Base-by-base conservation (phyloP, 2,329 filamentous ascomycete genomes). In the Diplodia sapinea region DNA sequence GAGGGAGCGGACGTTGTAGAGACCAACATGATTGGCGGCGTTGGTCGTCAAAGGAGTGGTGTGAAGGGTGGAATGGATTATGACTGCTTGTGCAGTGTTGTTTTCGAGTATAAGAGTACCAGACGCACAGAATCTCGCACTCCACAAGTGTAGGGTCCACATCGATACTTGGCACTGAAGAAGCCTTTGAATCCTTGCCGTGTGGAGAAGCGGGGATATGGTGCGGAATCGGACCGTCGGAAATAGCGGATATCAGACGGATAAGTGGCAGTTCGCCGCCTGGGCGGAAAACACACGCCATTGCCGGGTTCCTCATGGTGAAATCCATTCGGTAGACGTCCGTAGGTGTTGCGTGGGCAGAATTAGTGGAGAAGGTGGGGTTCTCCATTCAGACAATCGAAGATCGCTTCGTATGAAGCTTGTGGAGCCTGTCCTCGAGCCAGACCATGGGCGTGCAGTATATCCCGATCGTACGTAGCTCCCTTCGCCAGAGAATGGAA, bases 141-240 rank as follows among this genome's bases (percentile, higher is more conserved):
- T 6, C 17, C 47, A 17, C 17, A 15, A 20, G 20, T 49, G 12
- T n/a, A 33, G 57, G 5, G 12, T 17, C 40, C 17, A 20, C n/a
- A 20, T 43, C 15, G 47, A 38, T 50, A 63, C 59, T 63, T 63
- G 59, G 59, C 59, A 51, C 51, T 63, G 29, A 63, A 63, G 59
- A 51, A 51, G 47, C 47, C 36, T 51, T 31, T n/a, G 9, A 51
- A 8, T 11, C 7, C 29, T 20, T 29, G 47, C 2, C 20, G 38
- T 15, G 12, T 38, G 12, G 36, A 36, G 26, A 62, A 20, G 59
- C 47, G 59, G 59, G 43, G 47, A 63, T 51, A 38, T 23, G 23
- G 29, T 20, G 59, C 59, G 59, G 59, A 31, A 51, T 63, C 59
- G 59, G 47, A 23, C 43, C 2, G 31, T 49, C 59, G 43, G 47